Conservation (phyloP, 2,329 filamentous ascomycete genomes). For the Aspergillus proliferans region DNA sequence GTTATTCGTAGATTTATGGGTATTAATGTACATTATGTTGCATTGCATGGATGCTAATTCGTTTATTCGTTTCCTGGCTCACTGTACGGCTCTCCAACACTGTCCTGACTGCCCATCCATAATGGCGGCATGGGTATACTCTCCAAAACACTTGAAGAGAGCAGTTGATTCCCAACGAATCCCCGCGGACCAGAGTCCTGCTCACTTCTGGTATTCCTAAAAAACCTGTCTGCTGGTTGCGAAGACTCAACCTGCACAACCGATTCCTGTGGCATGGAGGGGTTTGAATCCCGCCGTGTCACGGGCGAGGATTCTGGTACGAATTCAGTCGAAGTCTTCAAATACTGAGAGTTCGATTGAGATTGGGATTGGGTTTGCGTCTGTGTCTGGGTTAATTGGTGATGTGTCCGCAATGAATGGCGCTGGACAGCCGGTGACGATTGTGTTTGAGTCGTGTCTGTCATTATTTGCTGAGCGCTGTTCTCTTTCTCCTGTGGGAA, state of each 20-base stretch:
- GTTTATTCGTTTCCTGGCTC: slow-evolving; percentile 13
- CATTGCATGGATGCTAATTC: neutral
- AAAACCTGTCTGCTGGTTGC: slow-evolving; percentile 26
- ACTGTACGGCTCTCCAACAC: slow-evolving; percentile 32
- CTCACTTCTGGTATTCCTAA: slow-evolving; percentile 5
- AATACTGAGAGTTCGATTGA: slow-evolving; percentile 16
- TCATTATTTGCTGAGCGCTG: slow-evolving; percentile 10
- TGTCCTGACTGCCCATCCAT: slow-evolving; percentile 35
- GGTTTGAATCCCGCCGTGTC: slow-evolving; percentile 10
- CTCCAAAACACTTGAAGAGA: slow-evolving; percentile 40
- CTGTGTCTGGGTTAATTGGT: slow-evolving; percentile 2
- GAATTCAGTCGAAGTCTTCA: slow-evolving; percentile 24
- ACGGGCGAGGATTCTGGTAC: slow-evolving; percentile 37
- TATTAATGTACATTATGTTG: neutral
- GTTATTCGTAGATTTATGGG: neutral
- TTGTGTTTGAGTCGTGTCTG: slow-evolving; percentile 5
- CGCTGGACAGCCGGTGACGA: slow-evolving; percentile 5
- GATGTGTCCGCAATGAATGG: slow-evolving; percentile 4
- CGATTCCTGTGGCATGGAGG: slow-evolving; percentile 17
- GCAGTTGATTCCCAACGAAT: slow-evolving; percentile 29
- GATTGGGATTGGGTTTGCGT: slow-evolving; percentile 14
- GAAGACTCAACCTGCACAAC: slow-evolving; percentile 39
- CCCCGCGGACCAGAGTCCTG: slow-evolving; percentile 11
- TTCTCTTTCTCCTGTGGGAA: slow-evolving; percentile 28
- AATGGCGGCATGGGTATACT: slow-evolving; percentile 36